Conservation (phyloP, 176 grass and related monocot species). For the Saccharum officinarum region DNA sequence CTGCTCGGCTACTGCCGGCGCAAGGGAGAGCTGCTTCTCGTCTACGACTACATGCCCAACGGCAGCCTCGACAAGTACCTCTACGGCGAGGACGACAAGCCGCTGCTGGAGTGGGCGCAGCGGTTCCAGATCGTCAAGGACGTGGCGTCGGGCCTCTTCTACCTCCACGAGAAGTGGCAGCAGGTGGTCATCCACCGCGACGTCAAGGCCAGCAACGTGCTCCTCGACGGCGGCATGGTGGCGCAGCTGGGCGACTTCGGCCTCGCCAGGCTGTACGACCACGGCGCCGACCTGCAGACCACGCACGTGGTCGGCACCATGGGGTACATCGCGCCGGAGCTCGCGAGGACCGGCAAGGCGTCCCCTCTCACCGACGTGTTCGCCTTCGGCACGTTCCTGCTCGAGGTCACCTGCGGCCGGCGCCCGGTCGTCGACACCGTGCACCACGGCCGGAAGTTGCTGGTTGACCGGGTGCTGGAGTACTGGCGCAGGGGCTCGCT, state of each 20-base stretch:
- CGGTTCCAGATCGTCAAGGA: constrained; percentile 50
- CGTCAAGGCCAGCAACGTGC: constrained; percentile 64
- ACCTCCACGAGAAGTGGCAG: constrained; percentile 60
- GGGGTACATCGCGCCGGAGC: constrained; percentile 30
- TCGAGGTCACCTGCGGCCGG: constrained; percentile 21
- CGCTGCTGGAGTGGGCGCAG: constrained; percentile 28
- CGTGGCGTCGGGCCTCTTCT: constrained; percentile 42
- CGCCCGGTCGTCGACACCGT: background rate
- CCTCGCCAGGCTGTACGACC: constrained; percentile 26
- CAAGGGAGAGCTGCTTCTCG: constrained; percentile 22
- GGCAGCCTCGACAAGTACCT: constrained; percentile 30
- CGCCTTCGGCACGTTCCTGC: constrained; percentile 23
- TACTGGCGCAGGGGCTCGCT: constrained; percentile 2
- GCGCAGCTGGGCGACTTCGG: constrained; percentile 17
- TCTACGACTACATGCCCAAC: constrained; percentile 24
- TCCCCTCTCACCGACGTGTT: constrained; percentile 20
- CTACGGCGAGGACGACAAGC: background rate
- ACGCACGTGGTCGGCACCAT: constrained; percentile 37
- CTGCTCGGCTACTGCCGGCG: constrained; percentile 13
- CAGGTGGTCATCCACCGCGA: constrained; percentile 51
- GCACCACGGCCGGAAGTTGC: background rate
- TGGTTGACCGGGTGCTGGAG: constrained; percentile 6
- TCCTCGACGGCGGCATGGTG: constrained; percentile 45
- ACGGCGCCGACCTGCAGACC: constrained; percentile 27
- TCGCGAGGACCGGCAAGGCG: background rate